Evolutionary conservation across 2,329 filamentous ascomycete species (phyloP).

Genomic region (Neonectria ditissima): DNA sequence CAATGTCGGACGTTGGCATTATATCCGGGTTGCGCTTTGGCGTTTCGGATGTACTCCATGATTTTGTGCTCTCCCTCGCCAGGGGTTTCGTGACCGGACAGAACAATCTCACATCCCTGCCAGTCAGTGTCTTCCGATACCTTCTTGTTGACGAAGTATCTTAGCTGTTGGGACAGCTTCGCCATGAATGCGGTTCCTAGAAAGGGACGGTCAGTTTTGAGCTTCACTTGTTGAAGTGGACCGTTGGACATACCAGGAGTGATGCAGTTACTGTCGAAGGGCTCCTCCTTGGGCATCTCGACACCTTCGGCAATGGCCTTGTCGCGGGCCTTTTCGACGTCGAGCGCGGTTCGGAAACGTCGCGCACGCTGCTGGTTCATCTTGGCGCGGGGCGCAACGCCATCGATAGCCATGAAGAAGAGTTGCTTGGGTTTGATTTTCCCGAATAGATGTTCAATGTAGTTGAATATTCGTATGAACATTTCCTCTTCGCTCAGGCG

Average conservation of each 20-base stretch:
- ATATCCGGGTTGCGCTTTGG: slow-evolving; percentile 94
- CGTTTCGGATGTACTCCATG: slow-evolving; percentile 99
- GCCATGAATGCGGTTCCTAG: slow-evolving; percentile 93
- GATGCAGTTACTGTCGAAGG: slow-evolving; percentile 99
- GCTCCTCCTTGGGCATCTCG: slow-evolving; percentile 93
- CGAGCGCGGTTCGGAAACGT: slow-evolving; percentile 93
- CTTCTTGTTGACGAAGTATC: slow-evolving; percentile 99
- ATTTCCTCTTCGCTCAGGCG: slow-evolving; percentile 98
- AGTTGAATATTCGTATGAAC: slow-evolving; percentile 99
- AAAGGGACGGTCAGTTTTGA: slow-evolving; percentile 30
- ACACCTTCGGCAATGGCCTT: slow-evolving; percentile 91
- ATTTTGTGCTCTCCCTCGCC: slow-evolving; percentile 99
- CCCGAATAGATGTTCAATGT: slow-evolving; percentile 97
- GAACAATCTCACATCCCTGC: slow-evolving; percentile 95
- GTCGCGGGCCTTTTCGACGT: slow-evolving; percentile 88
- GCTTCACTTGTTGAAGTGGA: no score
- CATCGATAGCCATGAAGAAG: slow-evolving; percentile 99
- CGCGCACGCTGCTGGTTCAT: slow-evolving; percentile 99
- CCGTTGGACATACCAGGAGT: slow-evolving; percentile 74
- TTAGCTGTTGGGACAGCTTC: slow-evolving; percentile 90
- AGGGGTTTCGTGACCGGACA: slow-evolving; percentile 97
- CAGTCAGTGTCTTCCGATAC: slow-evolving; percentile 96
- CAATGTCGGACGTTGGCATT: slow-evolving; percentile 95
- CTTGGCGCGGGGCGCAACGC: slow-evolving; percentile 96
- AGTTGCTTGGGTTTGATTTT: slow-evolving; percentile 99